Conservation (phyloP, 164 flowering plant genomes). For the Taxillus chinensis region DNA sequence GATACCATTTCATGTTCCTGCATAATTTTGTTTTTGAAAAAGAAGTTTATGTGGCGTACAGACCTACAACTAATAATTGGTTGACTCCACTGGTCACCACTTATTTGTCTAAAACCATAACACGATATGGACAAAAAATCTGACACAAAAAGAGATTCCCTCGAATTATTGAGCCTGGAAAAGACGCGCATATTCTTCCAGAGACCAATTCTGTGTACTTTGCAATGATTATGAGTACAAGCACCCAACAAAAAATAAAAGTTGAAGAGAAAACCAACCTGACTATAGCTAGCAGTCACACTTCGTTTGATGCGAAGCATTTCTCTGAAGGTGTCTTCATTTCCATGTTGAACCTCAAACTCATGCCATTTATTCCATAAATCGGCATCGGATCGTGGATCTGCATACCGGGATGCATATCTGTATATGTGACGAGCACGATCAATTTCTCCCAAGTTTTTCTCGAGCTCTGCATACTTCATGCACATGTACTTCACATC, state of each 20-base stretch:
- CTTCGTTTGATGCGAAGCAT: slow-evolving; percentile 87
- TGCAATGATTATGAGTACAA: too few species aligned
- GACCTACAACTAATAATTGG: too few species aligned
- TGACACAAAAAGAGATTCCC: too few species aligned
- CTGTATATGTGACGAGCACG: slow-evolving; percentile 65
- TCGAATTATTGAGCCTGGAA: too few species aligned
- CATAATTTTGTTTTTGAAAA: too few species aligned
- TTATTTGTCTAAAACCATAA: too few species aligned
- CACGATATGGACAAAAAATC: too few species aligned
- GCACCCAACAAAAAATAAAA: background rate
- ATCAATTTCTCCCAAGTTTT: slow-evolving; percentile 88
- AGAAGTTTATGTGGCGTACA: too few species aligned
- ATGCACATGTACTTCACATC: slow-evolving; percentile 83
- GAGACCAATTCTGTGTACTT: too few species aligned
- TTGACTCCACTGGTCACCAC: too few species aligned
- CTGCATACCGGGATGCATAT: slow-evolving; percentile 72
- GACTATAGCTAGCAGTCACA: slow-evolving; percentile 82
- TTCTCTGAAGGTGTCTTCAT: slow-evolving; percentile 91
- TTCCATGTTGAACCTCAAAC: slow-evolving; percentile 93
- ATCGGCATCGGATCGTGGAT: slow-evolving; percentile 68
- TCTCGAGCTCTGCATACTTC: slow-evolving; percentile 90
- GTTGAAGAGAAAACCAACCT: slow-evolving; percentile 32
- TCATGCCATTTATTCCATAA: slow-evolving; percentile 88
- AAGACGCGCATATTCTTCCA: too few species aligned
- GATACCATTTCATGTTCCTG: too few species aligned